phyloP scores from a whole-genome alignment of 352 stramenopile species.

The Aphanomyces euteiches region DNA sequence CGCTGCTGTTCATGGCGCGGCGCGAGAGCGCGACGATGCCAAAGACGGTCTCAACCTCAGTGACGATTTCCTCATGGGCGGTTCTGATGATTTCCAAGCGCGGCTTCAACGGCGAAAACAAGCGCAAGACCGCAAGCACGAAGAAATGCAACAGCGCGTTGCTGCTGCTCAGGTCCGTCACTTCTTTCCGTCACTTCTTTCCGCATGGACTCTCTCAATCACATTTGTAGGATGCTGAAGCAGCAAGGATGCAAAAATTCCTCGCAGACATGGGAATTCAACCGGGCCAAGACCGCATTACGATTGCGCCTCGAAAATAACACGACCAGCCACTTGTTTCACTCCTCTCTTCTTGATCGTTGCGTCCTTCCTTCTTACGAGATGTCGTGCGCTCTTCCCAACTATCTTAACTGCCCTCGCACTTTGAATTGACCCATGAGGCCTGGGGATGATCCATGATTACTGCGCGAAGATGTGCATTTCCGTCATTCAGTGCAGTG shows the following conservation, averaged over 20 bases:
- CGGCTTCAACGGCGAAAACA: conserved; percentile 39
- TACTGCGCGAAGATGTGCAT: too few relatives aligned
- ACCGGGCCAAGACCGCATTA: conserved; percentile 44
- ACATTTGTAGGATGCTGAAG: conserved; percentile 48
- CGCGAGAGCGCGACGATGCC: conserved; percentile 53
- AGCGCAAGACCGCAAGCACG: background rate
- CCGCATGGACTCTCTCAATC: background rate
- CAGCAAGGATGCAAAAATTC: conserved; percentile 74
- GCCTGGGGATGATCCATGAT: too few relatives aligned
- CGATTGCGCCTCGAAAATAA: conserved; percentile 52
- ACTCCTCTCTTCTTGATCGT: too few relatives aligned
- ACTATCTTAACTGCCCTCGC: too few relatives aligned
- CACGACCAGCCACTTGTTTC: background rate
- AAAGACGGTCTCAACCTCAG: conserved; percentile 64
- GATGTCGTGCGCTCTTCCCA: too few relatives aligned
- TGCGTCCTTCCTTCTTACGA: too few relatives aligned
- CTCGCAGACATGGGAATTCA: conserved; percentile 61
- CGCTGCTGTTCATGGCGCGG: conserved; percentile 52
- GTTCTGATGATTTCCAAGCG: conserved; percentile 30
- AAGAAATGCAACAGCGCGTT: conserved; percentile 22
- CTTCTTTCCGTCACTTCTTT: background rate
- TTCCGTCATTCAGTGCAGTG: too few relatives aligned
- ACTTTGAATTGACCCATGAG: too few relatives aligned
- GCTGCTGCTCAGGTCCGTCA: conserved; percentile 32
- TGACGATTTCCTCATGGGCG: conserved; percentile 67